phyloP scores from a whole-genome alignment of 331 rosid species.

The Quercus phellos region DNA sequence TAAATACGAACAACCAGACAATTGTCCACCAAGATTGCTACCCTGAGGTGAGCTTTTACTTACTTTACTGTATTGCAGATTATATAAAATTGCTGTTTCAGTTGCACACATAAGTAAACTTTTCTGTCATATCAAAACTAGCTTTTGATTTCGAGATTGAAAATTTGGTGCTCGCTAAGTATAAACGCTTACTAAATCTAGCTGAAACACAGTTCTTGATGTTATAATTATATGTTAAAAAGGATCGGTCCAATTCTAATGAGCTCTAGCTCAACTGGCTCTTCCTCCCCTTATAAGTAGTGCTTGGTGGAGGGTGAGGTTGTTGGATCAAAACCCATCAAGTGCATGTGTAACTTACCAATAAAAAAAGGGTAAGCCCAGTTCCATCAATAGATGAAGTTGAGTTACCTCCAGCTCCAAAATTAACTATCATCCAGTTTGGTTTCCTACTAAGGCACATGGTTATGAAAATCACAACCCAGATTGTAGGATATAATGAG shows the following conservation, averaged over 20 bases:
- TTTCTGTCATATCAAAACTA: neutral
- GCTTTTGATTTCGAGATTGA: neutral
- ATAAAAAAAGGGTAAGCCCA: neutral
- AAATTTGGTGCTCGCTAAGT: neutral
- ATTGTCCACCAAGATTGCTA: conserved; percentile 70
- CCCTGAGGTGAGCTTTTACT: conserved; percentile 57
- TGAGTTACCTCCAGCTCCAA: neutral
- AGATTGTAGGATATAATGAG: no score
- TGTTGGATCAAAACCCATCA: no score
- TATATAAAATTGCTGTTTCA: neutral
- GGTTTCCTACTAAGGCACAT: neutral
- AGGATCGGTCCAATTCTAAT: neutral
- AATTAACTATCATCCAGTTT: neutral
- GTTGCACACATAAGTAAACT: neutral
- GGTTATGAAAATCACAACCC: no score
- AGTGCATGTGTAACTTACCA: no score
- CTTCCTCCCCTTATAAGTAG: no score
- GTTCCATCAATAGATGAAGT: neutral
- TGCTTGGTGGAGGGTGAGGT: no score
- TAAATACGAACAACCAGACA: conserved; percentile 46
- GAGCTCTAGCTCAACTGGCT: no score
- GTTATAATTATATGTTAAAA: neutral
- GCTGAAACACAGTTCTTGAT: neutral
- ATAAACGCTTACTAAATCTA: neutral
- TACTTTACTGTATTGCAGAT: neutral